Evolutionary conservation across 306 rosid species (phyloP).

Genomic region (Castanospermum australe): DNA sequence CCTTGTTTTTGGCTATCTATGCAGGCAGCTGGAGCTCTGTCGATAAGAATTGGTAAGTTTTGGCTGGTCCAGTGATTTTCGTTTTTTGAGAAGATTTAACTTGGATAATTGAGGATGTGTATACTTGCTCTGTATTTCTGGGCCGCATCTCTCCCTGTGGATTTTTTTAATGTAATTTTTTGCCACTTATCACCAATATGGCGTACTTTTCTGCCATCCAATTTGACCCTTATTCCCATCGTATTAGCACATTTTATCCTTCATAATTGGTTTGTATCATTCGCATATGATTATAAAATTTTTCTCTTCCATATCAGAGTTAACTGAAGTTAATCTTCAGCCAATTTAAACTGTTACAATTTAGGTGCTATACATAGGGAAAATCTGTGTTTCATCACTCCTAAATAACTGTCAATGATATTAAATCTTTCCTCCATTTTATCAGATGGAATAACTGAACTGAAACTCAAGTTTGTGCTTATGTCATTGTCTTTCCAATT

Average conservation of each 20-base stretch:
- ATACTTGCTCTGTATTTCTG: background rate
- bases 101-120: background rate
- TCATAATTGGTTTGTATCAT: background rate
- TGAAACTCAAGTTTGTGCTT: background rate
- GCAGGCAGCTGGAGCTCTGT: constrained; percentile 99
- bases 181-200: background rate
- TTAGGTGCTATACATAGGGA: no score
- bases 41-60: constrained; percentile 77
- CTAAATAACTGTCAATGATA: background rate
- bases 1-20: background rate
- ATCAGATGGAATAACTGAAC: background rate
- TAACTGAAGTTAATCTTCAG: background rate
- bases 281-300: background rate
- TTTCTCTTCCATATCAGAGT: background rate
- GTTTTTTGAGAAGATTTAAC: background rate
- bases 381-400: background rate
- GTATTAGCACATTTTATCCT: background rate
- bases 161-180: background rate
- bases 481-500: background rate
- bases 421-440: background rate
- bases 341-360: no score
- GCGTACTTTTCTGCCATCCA: background rate
- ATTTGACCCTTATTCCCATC: background rate
- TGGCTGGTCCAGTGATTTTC: background rate
- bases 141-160: background rate